Evolutionary conservation across 169 alveolate species (phyloP), one percentile per base, ranked within the genome.

Genomic region (Babesia bovis): DNA sequence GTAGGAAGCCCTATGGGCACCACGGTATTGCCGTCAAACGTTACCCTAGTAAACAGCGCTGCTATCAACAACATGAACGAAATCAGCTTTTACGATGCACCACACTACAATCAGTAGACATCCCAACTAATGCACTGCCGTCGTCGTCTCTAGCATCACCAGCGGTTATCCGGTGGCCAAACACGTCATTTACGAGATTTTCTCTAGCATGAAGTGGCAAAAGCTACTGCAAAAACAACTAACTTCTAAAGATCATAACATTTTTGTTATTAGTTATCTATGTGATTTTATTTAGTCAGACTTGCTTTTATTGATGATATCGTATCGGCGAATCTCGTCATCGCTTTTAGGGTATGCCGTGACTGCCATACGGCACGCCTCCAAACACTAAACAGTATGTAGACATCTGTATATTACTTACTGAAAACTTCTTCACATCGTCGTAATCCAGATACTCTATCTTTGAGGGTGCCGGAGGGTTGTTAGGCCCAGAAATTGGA

Each of bases 331-430:
- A 26, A 63, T 63, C 49, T 63, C 73, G 15, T 30, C 73, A 0
- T 63, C 73, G 51, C 25, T 30, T 50, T 63, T 63, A 15, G 73
- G 73, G 73, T 63, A 63, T 10, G 23, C 73, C 0, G 60, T 49
- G 12, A 49, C n/a, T 17, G 73, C 73, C 73, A 63, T 63, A 60
- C 73, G 73, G 60, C 73, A 63, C 7, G 73, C 73, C 51, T 63
- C 61, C 61, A 47, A 21, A 36, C 73, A 63, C 73, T 50, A 66
- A 12, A n/a, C 49, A 2, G 1, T 28, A 23, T 28, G 10, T 10
- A 15, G 3, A 13, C 25, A 2, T 2, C 0, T 7, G 17, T 6
- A 49, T 36, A 30, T n/a, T 21, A 50, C 66, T 23, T 53, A 67
- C 78, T 17, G 53, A 28, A 23, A 23, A 53, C 41, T 19, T 33